Percentiles rank a stretch among this genome's conserved stretches.
Evolutionary conservation across 805 yeast species (phyloP).

Genomic region (Nakazawaea populi): DNA sequence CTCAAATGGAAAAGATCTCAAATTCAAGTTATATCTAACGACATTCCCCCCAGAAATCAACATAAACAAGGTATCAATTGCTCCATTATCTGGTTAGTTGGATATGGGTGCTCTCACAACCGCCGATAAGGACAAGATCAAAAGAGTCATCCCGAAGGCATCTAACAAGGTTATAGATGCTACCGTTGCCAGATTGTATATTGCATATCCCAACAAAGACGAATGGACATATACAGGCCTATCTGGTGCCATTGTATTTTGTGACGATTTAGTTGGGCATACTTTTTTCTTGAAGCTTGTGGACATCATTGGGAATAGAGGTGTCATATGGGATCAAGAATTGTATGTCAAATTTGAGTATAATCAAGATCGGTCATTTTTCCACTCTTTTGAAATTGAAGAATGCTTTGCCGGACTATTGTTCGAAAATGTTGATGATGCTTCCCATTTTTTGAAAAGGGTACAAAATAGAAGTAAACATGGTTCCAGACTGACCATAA

Average conservation of each 20-base stretch:
- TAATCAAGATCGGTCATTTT: conserved; percentile 89
- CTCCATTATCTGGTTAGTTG: neutral
- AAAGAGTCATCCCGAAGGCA: conserved; percentile 82
- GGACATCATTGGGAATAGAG: conserved; percentile 74
- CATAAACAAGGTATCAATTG: neutral
- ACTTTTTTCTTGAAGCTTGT: conserved; percentile 87
- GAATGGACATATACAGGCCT: conserved; percentile 87
- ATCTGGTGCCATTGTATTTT: conserved; percentile 80
- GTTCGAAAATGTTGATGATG: conserved; percentile 86
- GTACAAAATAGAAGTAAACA: conserved; percentile 72
- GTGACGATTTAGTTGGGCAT: conserved; percentile 91
- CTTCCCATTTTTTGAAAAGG: conserved; percentile 76
- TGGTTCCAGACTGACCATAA: conserved; percentile 80
- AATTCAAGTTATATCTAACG: no score
- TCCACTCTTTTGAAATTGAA: conserved; percentile 91
- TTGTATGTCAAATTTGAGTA: conserved; percentile 82
- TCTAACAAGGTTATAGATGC: conserved; percentile 86
- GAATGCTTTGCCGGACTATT: conserved; percentile 82
- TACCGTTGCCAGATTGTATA: conserved; percentile 81
- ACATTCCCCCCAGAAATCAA: no score
- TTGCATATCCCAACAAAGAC: conserved; percentile 80
- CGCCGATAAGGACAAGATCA: conserved; percentile 82
- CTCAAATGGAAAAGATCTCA: no score
- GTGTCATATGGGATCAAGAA: conserved; percentile 97
- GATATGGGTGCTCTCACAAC: conserved; percentile 33